Evolutionary conservation across 257 asterid species (phyloP).

Genomic region (Solanum pennellii): DNA sequence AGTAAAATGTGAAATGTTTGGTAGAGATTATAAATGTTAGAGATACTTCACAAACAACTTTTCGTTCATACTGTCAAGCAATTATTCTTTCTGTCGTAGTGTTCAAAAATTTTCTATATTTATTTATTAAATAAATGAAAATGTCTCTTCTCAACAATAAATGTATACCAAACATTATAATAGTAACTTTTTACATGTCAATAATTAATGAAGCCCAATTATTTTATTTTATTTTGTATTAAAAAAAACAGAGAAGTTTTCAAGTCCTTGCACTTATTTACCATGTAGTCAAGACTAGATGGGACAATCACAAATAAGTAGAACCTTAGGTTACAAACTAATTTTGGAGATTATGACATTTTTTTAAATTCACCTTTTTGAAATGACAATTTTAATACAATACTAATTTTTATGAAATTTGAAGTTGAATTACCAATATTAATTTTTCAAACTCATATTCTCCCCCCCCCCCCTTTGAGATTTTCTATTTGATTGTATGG

Average conservation of each 20-base stretch:
- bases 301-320: neutral
- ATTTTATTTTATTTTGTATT: too few species aligned
- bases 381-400: too few species aligned
- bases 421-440: neutral
- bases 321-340: neutral
- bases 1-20: neutral
- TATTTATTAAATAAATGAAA: neutral
- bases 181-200: neutral
- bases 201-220: neutral
- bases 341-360: neutral
- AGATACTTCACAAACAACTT: neutral
- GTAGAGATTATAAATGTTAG: neutral
- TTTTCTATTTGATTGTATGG: too few species aligned
- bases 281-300: neutral
- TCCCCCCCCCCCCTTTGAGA: accelerated
- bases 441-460: neutral
- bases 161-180: neutral
- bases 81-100: neutral
- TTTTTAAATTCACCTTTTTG: too few species aligned
- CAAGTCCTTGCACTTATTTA: neutral
- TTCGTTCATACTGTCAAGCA: neutral
- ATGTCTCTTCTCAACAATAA: neutral
- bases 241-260: too few species aligned
- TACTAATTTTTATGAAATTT: neutral
- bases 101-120: neutral